A percentile compares a stretch with the other conserved stretches of the same genome.
phyloP scores from a whole-genome alignment of 2,329 filamentous ascomycete species.

The Gnomoniopsis sp. region DNA sequence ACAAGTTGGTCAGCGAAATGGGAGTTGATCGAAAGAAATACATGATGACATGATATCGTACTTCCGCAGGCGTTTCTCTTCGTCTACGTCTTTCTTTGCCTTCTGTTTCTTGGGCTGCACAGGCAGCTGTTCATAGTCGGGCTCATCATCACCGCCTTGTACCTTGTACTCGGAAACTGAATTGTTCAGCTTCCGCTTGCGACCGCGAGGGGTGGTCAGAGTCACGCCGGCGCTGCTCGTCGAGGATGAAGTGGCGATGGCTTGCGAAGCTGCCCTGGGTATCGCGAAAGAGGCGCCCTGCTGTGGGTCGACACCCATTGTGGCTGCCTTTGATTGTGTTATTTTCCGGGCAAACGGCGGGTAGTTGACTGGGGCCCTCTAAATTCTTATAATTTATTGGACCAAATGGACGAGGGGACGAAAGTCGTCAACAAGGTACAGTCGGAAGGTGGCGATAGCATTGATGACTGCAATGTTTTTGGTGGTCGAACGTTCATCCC shows the following conservation, averaged over 20 bases:
- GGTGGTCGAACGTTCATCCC: no score
- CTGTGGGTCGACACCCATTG: constrained; percentile 8
- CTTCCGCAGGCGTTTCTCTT: constrained; percentile 15
- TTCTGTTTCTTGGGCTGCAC: background rate
- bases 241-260: background rate
- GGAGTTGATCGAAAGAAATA: no score
- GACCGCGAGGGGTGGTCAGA: background rate
- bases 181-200: constrained; percentile 1
- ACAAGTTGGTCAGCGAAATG: background rate
- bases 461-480: no score
- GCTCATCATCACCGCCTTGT: background rate
- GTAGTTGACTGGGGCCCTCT: no score
- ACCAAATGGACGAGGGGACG: no score
- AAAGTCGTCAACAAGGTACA: no score
- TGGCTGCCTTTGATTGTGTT: background rate
- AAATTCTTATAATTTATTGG: no score
- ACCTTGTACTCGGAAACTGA: background rate
- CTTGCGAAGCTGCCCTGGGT: background rate
- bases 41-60: background rate
- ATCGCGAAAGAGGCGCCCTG: background rate
- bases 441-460: no score
- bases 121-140: background rate
- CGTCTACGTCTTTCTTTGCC: background rate
- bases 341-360: background rate
- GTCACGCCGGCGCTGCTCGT: background rate